Base-by-base conservation (phyloP, 2,329 filamentous ascomycete genomes). In the Purpureocillium takamizusanense region DNA sequence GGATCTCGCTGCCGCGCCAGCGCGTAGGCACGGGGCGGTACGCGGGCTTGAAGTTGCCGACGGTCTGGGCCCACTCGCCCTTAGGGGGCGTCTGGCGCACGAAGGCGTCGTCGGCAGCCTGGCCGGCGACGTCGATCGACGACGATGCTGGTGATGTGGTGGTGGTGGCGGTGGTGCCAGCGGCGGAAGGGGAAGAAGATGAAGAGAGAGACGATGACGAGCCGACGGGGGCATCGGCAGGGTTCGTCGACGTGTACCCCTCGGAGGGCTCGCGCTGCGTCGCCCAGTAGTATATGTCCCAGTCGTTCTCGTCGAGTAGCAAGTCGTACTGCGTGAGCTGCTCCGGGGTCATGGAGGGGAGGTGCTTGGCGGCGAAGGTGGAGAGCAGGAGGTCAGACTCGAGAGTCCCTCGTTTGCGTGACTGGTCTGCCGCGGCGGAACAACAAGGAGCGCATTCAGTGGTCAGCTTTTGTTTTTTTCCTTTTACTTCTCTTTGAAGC, bases 261-360 rank as follows among this genome's bases (percentile, higher is more conserved):
- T 61, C 59, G 36, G 68, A 60, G 25, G 78, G 50, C 46, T 62
- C 60, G 51, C 87, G 80, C 63, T 98, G 92, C 13, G 92, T 98
- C 4, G 86, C 87, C 92, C 92, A 98, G 73, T 98, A 98, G 72
- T 98, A 98, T 45, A 98, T 95, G 60, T 98, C 92, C 92, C 92
- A 98, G 68, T 98, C 92, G 63, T 98, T 98, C 67, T 98, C 92
- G 63, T 98, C 92, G 40, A 98, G 79, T 69, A 98, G 94, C 21
- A 74, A 69, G 60, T 97, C 90, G 68, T 92, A 97, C 62, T 94
- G 78, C 51, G 76, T 64, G 51, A 97, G 79, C 56, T 94, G 84
- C 36, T 70, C 62, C 6, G 69, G 61, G 1, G 75, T 76, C 86
- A 98, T 94, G 44, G 66, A 67, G 32, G 72, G 68, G 16, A 98